These are phyloP conservation scores for Medicago arabica DNA, from an alignment of 306 rosid genomes.

Conservation along the genomic window DNA sequence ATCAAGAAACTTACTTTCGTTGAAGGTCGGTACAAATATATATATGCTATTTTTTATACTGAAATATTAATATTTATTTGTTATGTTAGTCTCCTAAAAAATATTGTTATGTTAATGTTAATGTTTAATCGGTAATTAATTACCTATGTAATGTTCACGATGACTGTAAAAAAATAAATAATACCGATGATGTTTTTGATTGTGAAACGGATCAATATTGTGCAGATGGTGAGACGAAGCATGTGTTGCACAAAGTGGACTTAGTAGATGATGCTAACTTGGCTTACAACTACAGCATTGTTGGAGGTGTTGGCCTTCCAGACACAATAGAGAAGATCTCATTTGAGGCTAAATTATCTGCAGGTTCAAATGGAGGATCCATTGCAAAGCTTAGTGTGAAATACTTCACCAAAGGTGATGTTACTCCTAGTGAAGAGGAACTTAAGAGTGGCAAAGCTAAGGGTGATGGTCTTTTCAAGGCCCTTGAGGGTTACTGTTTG, in stretches of 20 bases:
- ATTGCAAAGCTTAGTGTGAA: constrained; percentile 33
- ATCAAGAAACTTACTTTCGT: constrained; percentile 47
- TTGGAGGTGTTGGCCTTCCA: constrained; percentile 43
- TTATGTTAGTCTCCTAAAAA: too few species aligned
- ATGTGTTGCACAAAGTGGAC: constrained; percentile 41
- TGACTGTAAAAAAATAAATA: too few species aligned
- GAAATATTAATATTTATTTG: too few species aligned
- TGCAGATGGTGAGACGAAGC: too few species aligned
- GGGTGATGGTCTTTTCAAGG: constrained; percentile 53
- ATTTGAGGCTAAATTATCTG: constrained; percentile 41
- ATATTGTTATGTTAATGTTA: too few species aligned
- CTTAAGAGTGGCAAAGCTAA: constrained; percentile 40
- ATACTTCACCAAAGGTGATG: constrained; percentile 39
- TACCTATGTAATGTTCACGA: too few species aligned
- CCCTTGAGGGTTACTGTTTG: constrained; percentile 46
- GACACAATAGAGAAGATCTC: constrained; percentile 45
- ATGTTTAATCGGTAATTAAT: too few species aligned
- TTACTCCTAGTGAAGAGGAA: constrained; percentile 41
- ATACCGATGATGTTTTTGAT: too few species aligned
- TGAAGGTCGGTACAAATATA: constrained; percentile 16
- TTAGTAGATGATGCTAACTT: constrained; percentile 37
- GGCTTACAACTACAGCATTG: constrained; percentile 43
- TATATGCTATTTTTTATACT: background rate
- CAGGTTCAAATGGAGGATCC: constrained; percentile 47
- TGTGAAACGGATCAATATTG: too few species aligned